Conservation (phyloP, 371 early-diverging fungal species). For the Lichtheimia corymbifera region DNA sequence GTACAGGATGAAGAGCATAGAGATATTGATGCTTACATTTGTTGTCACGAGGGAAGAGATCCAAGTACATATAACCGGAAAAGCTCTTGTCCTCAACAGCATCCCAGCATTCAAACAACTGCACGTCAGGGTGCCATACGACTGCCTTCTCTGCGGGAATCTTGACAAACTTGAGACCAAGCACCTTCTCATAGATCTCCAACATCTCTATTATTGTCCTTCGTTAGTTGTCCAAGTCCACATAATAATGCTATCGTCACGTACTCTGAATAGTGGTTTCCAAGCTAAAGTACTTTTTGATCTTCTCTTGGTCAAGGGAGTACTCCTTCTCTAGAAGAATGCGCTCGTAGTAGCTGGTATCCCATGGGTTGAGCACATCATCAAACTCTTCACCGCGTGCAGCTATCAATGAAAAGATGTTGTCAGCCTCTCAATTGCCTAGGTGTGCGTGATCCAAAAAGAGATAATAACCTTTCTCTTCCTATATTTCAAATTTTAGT, state of each 20-base stretch:
- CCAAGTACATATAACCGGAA: constrained; percentile 79
- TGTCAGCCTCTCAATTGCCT: neutral
- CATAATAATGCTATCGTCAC: constrained; percentile 1
- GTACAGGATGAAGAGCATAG: neutral
- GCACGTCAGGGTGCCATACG: constrained; percentile 75
- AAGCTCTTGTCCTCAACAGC: constrained; percentile 51
- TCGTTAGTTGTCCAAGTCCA: neutral
- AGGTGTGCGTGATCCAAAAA: too few species aligned
- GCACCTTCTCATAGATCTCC: constrained; percentile 68
- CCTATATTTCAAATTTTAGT: constrained; percentile 11
- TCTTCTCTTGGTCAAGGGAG: constrained; percentile 72
- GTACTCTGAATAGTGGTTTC: constrained; percentile 47
- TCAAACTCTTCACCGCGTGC: constrained; percentile 51
- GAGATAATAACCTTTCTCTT: constrained; percentile 29
- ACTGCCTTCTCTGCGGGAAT: constrained; percentile 54
- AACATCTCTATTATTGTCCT: constrained; percentile 55
- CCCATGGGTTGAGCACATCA: constrained; percentile 70
- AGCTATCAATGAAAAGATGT: constrained; percentile 14
- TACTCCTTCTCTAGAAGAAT: constrained; percentile 72
- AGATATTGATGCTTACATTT: constrained; percentile 43
- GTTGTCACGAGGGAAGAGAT: constrained; percentile 77
- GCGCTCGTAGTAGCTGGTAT: constrained; percentile 74
- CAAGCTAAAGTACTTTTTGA: constrained; percentile 80
- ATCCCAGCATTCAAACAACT: constrained; percentile 71
- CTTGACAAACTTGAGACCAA: constrained; percentile 66